Evolutionary conservation across 2,329 filamentous ascomycete genomes (phyloP).

Genomic region (Dothideomycetidae sp.): DNA sequence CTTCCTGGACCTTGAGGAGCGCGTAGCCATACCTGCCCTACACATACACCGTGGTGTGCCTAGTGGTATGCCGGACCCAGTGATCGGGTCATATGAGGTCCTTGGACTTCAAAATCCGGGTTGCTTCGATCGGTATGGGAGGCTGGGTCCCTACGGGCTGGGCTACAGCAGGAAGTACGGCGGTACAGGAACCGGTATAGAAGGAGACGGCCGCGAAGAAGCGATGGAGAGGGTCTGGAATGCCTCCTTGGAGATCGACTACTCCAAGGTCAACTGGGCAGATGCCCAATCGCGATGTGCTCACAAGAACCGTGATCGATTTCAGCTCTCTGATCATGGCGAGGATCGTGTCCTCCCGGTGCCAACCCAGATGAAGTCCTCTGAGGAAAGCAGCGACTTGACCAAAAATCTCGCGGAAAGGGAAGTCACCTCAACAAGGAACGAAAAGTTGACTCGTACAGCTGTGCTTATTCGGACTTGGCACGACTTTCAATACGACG

Average conservation of each 20-base stretch:
- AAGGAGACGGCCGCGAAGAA: slow-evolving; percentile 64
- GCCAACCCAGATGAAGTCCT: slow-evolving; percentile 15
- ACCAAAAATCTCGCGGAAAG: slow-evolving; percentile 10
- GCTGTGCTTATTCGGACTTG: slow-evolving; percentile 72
- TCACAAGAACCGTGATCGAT: slow-evolving; percentile 55
- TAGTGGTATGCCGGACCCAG: slow-evolving; percentile 68
- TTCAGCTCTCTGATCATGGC: slow-evolving; percentile 28
- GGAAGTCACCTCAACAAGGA: background rate
- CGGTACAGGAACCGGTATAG: slow-evolving; percentile 71
- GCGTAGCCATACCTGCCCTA: slow-evolving; percentile 52
- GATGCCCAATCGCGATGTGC: slow-evolving; percentile 63
- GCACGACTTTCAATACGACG: slow-evolving; percentile 64
- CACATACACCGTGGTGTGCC: slow-evolving; percentile 66
- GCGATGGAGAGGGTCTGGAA: slow-evolving; percentile 61
- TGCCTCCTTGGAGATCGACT: slow-evolving; percentile 59
- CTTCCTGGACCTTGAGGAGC: slow-evolving; percentile 57
- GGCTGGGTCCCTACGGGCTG: slow-evolving; percentile 76
- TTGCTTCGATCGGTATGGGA: slow-evolving; percentile 85
- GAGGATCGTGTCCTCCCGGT: slow-evolving; percentile 30
- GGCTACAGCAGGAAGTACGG: slow-evolving; percentile 70
- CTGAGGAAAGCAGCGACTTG: slow-evolving; percentile 14
- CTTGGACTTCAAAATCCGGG: slow-evolving; percentile 68
- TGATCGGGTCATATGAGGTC: slow-evolving; percentile 74
- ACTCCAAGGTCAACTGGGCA: slow-evolving; percentile 61
- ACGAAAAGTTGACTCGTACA: slow-evolving; percentile 40